Conservation (phyloP, 1,284 basidiomycete genomes). For the Amylostereum chailletii region DNA sequence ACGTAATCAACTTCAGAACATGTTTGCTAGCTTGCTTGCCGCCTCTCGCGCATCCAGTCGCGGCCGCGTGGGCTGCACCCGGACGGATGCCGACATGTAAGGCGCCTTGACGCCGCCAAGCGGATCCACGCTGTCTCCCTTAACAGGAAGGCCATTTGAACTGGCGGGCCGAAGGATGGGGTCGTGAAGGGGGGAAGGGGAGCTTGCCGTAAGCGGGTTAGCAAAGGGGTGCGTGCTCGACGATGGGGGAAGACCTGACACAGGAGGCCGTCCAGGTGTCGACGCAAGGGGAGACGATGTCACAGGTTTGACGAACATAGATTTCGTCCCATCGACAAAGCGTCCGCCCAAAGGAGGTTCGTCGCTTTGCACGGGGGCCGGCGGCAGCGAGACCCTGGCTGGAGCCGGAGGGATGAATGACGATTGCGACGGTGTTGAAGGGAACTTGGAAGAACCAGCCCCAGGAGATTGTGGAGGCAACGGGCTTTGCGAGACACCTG, state of each 20-base stretch:
- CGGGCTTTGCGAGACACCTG: constrained; percentile 12
- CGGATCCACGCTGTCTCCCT: constrained; percentile 43
- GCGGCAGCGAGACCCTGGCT: background rate
- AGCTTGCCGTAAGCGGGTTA: constrained; percentile 9
- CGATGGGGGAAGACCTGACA: no score
- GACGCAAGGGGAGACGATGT: constrained; percentile 26
- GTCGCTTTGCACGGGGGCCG: constrained; percentile 18
- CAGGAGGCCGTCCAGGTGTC: constrained; percentile 2
- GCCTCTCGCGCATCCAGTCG: constrained; percentile 73
- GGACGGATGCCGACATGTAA: constrained; percentile 59
- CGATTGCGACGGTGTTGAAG: constrained; percentile 11
- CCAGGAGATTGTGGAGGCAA: constrained; percentile 39
- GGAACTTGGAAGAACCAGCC: constrained; percentile 37
- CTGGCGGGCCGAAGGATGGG: constrained; percentile 12
- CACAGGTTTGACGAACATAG: constrained; percentile 56
- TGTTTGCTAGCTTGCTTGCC: constrained; percentile 81
- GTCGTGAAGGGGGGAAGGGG: constrained; percentile 4
- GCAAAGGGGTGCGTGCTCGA: no score
- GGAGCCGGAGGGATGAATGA: constrained; percentile 2
- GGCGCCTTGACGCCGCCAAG: constrained; percentile 48
- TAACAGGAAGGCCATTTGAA: constrained; percentile 8
- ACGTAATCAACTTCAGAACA: constrained; percentile 43
- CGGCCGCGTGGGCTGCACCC: constrained; percentile 55
- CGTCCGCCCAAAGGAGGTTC: constrained; percentile 53
- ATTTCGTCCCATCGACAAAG: constrained; percentile 63